Evolutionary conservation across 306 rosid genomes (phyloP), one percentile per base, ranked within the genome.

Genomic region (Pyrus betulifolia): DNA sequence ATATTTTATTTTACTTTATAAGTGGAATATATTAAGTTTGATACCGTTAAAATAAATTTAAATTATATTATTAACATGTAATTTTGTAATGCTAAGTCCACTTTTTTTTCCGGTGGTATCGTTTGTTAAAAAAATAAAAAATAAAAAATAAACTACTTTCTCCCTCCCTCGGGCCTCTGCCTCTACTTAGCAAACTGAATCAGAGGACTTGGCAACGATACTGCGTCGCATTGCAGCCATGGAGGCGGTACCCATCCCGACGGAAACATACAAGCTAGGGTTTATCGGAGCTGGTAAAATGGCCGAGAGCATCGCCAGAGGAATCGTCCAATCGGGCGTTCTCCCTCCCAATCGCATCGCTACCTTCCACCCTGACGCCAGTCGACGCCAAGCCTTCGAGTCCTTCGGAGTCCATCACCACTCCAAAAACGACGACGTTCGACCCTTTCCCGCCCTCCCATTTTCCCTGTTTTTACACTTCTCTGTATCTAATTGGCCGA

Each of bases 251-350:
- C 87, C 96, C 5, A 92, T 92, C 75, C 87, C 93, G 31, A 21
- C 74, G 40, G 93, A 91, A 38, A 79, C 85, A 31, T 91, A 85
- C 82, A 92, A 82, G 61, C 75, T 93, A 11, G 99, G 99, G 27
- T 93, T 96, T 74, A 84, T 96, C 84, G 99, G 97, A 82, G 98
- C 98, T 4, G 99, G 99, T 6, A 96, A 93, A 88, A 89, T 96
- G 99, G 99, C 99, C 15, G 99, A 96, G 85, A 91, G 90, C 81
- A 88, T 92, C 27, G 93, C 97, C 65, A 80, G 83, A 67, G 98
- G 99, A 27, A 91, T 89, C 54, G 86, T 85, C 66, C 80, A 59
- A n/a, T 92, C 97, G 15, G 93, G 97, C 55, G 67, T 92, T 69
- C 70, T 96, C 58, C 88, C 96, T 5, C 74, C 99, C 42, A 89